These are phyloP conservation scores for Neonectria ditissima DNA, from an alignment of 2,329 filamentous ascomycete genomes.

Conservation along the genomic window DNA sequence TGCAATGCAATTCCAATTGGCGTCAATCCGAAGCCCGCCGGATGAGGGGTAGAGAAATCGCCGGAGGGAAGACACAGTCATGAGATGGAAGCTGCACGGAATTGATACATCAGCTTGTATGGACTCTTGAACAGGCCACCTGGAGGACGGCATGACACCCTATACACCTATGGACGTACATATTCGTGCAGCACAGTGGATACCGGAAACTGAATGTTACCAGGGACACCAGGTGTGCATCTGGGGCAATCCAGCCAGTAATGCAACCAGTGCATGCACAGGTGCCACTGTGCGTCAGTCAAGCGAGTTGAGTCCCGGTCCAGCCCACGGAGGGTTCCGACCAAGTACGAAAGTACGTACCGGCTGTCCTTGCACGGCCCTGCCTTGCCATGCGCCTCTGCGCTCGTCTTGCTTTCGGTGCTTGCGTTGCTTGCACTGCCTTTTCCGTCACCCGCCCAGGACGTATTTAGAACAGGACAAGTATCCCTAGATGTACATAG, in stretches of 20 bases:
- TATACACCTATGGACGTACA: slow-evolving; percentile 20
- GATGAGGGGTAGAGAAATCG: neutral
- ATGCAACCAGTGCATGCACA: slow-evolving; percentile 22
- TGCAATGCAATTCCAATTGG: neutral
- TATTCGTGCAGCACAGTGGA: slow-evolving; percentile 14
- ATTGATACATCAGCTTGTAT: slow-evolving; percentile 24
- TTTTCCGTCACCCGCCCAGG: slow-evolving; percentile 7
- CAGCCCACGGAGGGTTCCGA: no score
- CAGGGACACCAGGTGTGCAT: neutral
- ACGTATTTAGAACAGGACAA: slow-evolving; percentile 1
- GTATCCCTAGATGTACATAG: neutral
- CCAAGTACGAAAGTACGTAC: neutral
- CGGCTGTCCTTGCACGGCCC: neutral
- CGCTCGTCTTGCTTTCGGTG: neutral
- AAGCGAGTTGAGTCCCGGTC: neutral
- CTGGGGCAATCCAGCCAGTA: neutral
- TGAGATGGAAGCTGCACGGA: slow-evolving; percentile 2
- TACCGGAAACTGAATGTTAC: neutral
- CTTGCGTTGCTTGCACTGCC: neutral
- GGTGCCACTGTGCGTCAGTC: slow-evolving; percentile 13
- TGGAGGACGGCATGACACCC: slow-evolving; percentile 23
- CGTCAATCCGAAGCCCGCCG: slow-evolving; percentile 8
- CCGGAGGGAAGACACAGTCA: slow-evolving; percentile 3
- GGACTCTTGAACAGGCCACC: slow-evolving; percentile 23
- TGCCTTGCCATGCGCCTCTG: slow-evolving; percentile 2